Conservation (phyloP, 768 basidiomycete species). For the Rhodotorula babjevae region DNA sequence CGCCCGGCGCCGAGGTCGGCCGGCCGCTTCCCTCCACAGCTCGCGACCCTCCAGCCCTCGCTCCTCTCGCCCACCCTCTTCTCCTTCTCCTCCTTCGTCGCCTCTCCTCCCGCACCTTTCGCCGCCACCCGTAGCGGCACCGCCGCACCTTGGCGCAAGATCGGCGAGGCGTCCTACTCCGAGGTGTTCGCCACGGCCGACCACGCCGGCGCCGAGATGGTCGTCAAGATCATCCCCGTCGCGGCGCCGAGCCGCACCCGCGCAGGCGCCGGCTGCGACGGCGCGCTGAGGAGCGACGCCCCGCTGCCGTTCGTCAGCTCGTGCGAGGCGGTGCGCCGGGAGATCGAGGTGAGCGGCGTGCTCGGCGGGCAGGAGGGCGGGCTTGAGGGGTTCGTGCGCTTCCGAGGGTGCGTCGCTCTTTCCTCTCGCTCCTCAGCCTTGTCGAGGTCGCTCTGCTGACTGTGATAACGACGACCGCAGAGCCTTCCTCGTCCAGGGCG, state of each 20-base stretch:
- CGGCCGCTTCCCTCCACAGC: not conserved
- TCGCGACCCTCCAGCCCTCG: not conserved
- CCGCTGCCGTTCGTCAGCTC: slow-evolving; percentile 69
- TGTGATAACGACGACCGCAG: slow-evolving; percentile 49
- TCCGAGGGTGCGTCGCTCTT: slow-evolving; percentile 52
- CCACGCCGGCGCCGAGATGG: slow-evolving; percentile 58
- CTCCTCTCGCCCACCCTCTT: not conserved
- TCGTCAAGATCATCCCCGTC: slow-evolving; percentile 83
- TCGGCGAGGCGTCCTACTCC: slow-evolving; percentile 93
- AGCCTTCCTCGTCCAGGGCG: slow-evolving; percentile 78
- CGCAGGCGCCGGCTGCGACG: slow-evolving; percentile 36
- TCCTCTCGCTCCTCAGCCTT: not conserved
- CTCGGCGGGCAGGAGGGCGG: slow-evolving; percentile 64
- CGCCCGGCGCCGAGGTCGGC: not conserved
- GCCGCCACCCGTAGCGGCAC: not conserved
- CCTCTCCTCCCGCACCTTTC: slow-evolving; percentile 12
- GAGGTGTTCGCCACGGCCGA: slow-evolving; percentile 80
- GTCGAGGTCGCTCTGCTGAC: no score
- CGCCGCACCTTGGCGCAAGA: slow-evolving; percentile 56
- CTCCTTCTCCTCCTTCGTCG: slow-evolving; percentile 37
- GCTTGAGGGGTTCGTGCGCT: slow-evolving; percentile 63
- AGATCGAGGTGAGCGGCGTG: slow-evolving; percentile 43
- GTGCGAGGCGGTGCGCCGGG: slow-evolving; percentile 46
- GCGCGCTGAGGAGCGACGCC: slow-evolving; percentile 41
- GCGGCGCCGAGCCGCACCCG: slow-evolving; percentile 49